A percentile compares a stretch with the other conserved stretches of the same genome.
Conservation (phyloP, 257 asterid genomes). For the Asclepias syriaca region DNA sequence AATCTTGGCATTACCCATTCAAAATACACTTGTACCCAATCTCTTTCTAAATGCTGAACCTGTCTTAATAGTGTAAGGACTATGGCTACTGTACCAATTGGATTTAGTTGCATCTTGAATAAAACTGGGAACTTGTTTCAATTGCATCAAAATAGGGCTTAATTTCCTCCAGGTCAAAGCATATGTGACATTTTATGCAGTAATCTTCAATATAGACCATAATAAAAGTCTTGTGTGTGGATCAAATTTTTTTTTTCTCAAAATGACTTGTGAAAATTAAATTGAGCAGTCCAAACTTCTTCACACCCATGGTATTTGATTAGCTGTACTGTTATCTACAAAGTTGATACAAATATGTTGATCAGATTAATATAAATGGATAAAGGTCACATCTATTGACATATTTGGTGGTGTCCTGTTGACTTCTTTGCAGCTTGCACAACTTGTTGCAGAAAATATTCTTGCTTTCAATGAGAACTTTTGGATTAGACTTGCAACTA, state of each 20-base stretch:
- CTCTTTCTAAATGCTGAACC: neutral
- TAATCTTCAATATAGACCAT: neutral
- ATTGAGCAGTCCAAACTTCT: neutral
- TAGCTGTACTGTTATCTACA: neutral
- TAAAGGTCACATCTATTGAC: neutral
- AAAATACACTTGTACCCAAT: neutral
- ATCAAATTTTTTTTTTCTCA: neutral
- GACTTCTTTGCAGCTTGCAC: slow-evolving; percentile 52
- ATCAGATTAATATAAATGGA: neutral
- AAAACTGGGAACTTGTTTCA: neutral
- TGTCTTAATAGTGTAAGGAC: neutral
- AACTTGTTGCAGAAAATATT: slow-evolving; percentile 85
- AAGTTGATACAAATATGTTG: neutral
- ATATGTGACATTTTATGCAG: neutral
- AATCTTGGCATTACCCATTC: neutral
- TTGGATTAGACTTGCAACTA: slow-evolving; percentile 92
- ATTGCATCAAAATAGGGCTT: neutral
- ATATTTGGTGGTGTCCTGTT: neutral
- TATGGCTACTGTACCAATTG: neutral
- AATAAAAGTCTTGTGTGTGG: neutral
- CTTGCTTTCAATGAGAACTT: slow-evolving; percentile 89
- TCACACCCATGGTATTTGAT: neutral
- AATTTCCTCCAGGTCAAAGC: neutral
- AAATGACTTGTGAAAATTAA: neutral
- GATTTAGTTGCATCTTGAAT: neutral